phyloP scores from a whole-genome alignment of 164 flowering plant genomes.

The Umbilicus rupestris region DNA sequence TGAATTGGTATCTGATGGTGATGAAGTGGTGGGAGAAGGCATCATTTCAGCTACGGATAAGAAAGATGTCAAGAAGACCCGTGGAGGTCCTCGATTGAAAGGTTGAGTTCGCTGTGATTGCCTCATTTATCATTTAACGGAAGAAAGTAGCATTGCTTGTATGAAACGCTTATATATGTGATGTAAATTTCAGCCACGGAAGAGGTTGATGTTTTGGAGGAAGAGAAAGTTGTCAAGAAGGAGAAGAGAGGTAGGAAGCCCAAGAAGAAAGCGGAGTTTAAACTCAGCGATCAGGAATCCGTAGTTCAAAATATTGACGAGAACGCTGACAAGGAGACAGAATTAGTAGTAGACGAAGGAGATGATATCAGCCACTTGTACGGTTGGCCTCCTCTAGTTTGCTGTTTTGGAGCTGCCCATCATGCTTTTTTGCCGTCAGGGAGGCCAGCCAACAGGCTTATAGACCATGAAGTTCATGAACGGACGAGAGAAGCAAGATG shows the following conservation, averaged over 20 bases:
- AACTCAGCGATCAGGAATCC: constrained; percentile 30
- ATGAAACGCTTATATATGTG: too few relatives aligned
- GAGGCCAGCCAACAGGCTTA: constrained; percentile 69
- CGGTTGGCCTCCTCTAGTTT: constrained; percentile 88
- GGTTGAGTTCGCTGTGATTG: neutral
- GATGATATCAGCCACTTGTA: constrained; percentile 66
- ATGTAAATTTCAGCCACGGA: too few relatives aligned
- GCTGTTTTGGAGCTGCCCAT: constrained; percentile 89
- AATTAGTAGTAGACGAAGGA: constrained; percentile 28
- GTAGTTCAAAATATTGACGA: constrained; percentile 9
- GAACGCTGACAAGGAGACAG: constrained; percentile 33
- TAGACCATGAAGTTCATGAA: constrained; percentile 67
- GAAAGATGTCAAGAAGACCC: constrained; percentile 38
- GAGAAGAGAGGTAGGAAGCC: too few relatives aligned
- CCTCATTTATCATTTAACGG: too few relatives aligned
- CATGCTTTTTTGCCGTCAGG: constrained; percentile 82
- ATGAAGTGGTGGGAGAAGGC: constrained; percentile 16
- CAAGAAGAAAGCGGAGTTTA: too few relatives aligned
- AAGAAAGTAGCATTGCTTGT: too few relatives aligned
- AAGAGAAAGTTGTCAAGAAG: too few relatives aligned
- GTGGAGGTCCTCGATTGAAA: neutral
- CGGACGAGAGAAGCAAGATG: constrained; percentile 49
- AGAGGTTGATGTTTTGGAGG: too few relatives aligned
- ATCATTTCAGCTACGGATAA: constrained; percentile 17
- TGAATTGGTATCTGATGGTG: constrained; percentile 12